Evolutionary conservation across 345 rosid genomes (phyloP), one percentile per base, ranked within the genome.

Genomic region (Citrus maxima): DNA sequence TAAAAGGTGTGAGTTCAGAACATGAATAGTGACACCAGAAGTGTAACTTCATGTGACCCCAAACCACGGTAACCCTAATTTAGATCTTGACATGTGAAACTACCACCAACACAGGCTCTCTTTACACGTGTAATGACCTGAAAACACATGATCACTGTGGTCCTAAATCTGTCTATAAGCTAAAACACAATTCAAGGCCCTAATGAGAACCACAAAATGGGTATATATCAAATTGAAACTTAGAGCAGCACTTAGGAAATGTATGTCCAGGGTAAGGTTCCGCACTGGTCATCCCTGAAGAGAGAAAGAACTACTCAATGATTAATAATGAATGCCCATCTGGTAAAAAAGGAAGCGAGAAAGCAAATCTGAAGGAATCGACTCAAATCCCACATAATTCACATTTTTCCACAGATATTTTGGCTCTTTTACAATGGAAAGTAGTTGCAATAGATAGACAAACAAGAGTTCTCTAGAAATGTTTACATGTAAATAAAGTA

Each of bases 141-240:
- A 65, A 65, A 64, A 49, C 71, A 63, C 78, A 62, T 9, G 8
- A 75, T 65, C 62, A 28, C 14, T 18, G 62, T 64, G 78, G 78
- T 75, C 55, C 72, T 66, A 37, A 35, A 67, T 14, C 64, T 10
- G 56, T 30, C 32, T 2, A 35, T 32, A 8, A 21, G 49, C 49
- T 24, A 56, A 55, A 56, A 56, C 13, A 73, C 6, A 72, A 24
- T 59, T 73, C 37, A 54, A 54, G 24, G 66, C 6, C 54, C 34
- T 55, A 10, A 28, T 49, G 46, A 34, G 30, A 67, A 54, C 51
- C 64, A 66, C 51, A 35, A 25, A 67, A 67, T 51, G 49, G 61
- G 19, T 64, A 66, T 54, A 16, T 24, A n/a, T 66, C 65, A 55
- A 18, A 24, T n/a, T 49, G 32, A 66, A 66, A 24, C 37, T n/a